A percentile compares a stretch with the other conserved stretches of the same genome.
Evolutionary conservation across 2,329 filamentous ascomycete species (phyloP).

Genomic region (Dactylonectria estremocensis): DNA sequence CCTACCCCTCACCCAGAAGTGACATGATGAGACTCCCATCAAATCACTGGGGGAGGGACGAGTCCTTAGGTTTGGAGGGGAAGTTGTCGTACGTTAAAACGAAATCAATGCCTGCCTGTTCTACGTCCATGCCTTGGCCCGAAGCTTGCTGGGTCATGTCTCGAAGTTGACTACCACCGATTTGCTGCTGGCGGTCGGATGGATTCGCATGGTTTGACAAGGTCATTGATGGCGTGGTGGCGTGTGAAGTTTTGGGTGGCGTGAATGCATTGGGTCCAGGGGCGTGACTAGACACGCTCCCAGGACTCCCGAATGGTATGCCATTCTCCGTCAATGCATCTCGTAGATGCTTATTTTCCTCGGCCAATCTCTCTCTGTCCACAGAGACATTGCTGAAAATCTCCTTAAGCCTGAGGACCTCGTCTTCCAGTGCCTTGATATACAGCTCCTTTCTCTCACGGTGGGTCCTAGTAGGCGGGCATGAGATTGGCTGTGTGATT

Average conservation of each 20-base stretch:
- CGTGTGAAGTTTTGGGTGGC: constrained; percentile 62
- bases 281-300: constrained; percentile 69
- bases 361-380: constrained; percentile 81
- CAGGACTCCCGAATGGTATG: constrained; percentile 54
- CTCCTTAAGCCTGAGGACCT: constrained; percentile 91
- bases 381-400: constrained; percentile 81
- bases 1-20: constrained; percentile 9
- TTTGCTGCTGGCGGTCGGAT: constrained; percentile 42
- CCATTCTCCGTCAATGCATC: constrained; percentile 69
- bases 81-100: constrained; percentile 86
- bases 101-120: constrained; percentile 90
- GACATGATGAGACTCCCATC: constrained; percentile 37
- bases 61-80: constrained; percentile 69
- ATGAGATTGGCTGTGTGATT: constrained; percentile 27
- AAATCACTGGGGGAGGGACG: constrained; percentile 72
- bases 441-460: constrained; percentile 97
- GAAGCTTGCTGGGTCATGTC: constrained; percentile 40
- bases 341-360: constrained; percentile 85
- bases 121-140: constrained; percentile 74
- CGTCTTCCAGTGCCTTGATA: constrained; percentile 93
- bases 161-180: constrained; percentile 52
- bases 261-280: constrained; percentile 63
- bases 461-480: constrained; percentile 79
- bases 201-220: constrained; percentile 48
- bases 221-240: constrained; percentile 58